Conservation (phyloP, 192 early-diverging fungal genomes). For the Chytriomyces hyalinus region DNA sequence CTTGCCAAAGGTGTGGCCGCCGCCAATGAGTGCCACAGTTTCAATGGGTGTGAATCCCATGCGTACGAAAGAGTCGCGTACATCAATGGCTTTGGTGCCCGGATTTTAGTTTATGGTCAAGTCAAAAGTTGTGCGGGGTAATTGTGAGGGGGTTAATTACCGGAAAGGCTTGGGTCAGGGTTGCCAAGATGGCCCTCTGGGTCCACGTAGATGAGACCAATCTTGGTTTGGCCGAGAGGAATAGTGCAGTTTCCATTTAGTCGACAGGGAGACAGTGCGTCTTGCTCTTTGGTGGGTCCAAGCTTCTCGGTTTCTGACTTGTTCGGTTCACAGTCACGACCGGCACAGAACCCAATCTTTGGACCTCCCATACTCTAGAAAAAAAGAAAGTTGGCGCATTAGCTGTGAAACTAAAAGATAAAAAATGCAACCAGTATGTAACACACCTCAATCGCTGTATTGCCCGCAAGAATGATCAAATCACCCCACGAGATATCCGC, state of each 20-base stretch:
- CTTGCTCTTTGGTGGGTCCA: slow-evolving; percentile 31
- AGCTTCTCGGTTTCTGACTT: slow-evolving; percentile 15
- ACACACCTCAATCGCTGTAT: slow-evolving; percentile 22
- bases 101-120: background rate
- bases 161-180: slow-evolving; percentile 9
- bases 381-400: background rate
- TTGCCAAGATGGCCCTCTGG: slow-evolving; percentile 25
- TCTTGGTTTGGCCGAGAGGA: slow-evolving; percentile 35
- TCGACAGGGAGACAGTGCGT: slow-evolving; percentile 5
- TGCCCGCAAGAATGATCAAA: slow-evolving; percentile 78
- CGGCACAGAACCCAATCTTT: slow-evolving; percentile 19
- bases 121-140: background rate
- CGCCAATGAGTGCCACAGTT: slow-evolving; percentile 82
- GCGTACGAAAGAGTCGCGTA: slow-evolving; percentile 18
- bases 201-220: slow-evolving; percentile 33
- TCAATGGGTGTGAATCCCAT: slow-evolving; percentile 70
- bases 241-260: slow-evolving; percentile 36
- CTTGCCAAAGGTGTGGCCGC: slow-evolving; percentile 37
- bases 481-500: slow-evolving; percentile 79
- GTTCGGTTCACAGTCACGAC: slow-evolving; percentile 24
- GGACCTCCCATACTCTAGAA: slow-evolving; percentile 29
- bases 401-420: background rate
- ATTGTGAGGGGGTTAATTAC: background rate
- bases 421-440: background rate
- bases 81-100: background rate